A percentile compares a stretch with the other conserved stretches of the same genome.
Evolutionary conservation across 2,329 filamentous ascomycete genomes (phyloP).

Genomic region (Trichoderma guizhouense): DNA sequence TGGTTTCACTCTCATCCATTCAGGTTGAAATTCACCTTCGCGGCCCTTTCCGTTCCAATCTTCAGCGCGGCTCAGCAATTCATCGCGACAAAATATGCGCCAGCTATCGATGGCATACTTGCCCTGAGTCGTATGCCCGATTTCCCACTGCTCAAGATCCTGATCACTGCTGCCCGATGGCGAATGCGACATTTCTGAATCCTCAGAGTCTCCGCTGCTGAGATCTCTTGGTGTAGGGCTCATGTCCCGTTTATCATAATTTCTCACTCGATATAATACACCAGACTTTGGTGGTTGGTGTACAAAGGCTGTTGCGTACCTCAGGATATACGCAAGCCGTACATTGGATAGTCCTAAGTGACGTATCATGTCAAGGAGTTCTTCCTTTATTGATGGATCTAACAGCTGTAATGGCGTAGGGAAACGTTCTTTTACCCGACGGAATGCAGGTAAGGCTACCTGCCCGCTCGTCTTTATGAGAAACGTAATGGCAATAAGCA

Average conservation of each 20-base stretch:
- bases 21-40: conserved; percentile 64
- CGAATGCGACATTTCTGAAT: background rate
- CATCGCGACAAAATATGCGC: conserved; percentile 89
- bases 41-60: conserved; percentile 62
- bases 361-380: conserved; percentile 60
- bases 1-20: conserved; percentile 86
- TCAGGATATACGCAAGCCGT: conserved; percentile 65
- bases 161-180: background rate
- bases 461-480: conserved; percentile 76
- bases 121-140: conserved; percentile 79
- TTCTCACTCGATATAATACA: conserved; percentile 51
- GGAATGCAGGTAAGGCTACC: conserved; percentile 73
- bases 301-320: conserved; percentile 67
- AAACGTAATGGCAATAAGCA: conserved; percentile 80
- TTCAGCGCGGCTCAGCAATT: conserved; percentile 60
- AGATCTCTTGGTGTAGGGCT: conserved; percentile 18
- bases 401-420: conserved; percentile 64
- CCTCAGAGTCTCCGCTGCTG: background rate
- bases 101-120: conserved; percentile 84
- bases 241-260: conserved; percentile 42
- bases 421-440: conserved; percentile 63
- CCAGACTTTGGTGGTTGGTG: conserved; percentile 57
- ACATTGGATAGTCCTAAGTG: conserved; percentile 69
- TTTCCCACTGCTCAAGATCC: conserved; percentile 64
- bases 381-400: conserved; percentile 43